Conservation (phyloP, 176 grass and related monocot genomes). For the Saccharum officinarum region DNA sequence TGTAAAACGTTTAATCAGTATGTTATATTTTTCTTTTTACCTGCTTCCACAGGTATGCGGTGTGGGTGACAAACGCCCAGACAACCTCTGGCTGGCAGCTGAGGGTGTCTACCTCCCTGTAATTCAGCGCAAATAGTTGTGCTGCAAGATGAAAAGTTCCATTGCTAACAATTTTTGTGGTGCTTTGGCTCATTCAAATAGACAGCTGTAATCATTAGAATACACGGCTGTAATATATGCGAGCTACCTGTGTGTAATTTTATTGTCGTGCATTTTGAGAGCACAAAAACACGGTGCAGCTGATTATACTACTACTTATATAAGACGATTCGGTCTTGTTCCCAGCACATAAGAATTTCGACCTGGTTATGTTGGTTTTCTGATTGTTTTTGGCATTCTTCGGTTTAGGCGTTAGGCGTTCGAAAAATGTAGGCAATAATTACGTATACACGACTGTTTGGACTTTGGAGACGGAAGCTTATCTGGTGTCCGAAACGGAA, state of each 20-base stretch:
- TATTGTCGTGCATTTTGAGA: constrained; percentile 11
- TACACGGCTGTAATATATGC: neutral
- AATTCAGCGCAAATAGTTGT: constrained; percentile 47
- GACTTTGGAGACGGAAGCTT: too few relatives aligned
- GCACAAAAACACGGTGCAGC: neutral
- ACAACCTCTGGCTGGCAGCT: constrained; percentile 82
- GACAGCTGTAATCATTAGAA: constrained; percentile 23
- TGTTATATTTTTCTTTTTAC: neutral
- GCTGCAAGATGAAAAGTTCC: neutral
- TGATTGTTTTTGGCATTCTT: too few relatives aligned
- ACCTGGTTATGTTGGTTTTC: too few relatives aligned
- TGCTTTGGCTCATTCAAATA: constrained; percentile 3
- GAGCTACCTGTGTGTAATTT: constrained; percentile 18
- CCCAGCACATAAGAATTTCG: too few relatives aligned
- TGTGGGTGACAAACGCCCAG: constrained; percentile 71
- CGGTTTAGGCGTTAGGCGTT: too few relatives aligned
- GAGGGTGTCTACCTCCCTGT: constrained; percentile 82
- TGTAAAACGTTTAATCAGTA: neutral
- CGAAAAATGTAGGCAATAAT: too few relatives aligned
- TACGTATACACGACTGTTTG: too few relatives aligned
- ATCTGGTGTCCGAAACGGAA: too few relatives aligned
- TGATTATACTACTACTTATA: neutral
- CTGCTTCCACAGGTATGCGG: constrained; percentile 72
- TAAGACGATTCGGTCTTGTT: too few relatives aligned
- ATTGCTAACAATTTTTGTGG: neutral